Evolutionary conservation across 164 flowering plant genomes (phyloP).

Genomic region (Nelumbo lutea): DNA sequence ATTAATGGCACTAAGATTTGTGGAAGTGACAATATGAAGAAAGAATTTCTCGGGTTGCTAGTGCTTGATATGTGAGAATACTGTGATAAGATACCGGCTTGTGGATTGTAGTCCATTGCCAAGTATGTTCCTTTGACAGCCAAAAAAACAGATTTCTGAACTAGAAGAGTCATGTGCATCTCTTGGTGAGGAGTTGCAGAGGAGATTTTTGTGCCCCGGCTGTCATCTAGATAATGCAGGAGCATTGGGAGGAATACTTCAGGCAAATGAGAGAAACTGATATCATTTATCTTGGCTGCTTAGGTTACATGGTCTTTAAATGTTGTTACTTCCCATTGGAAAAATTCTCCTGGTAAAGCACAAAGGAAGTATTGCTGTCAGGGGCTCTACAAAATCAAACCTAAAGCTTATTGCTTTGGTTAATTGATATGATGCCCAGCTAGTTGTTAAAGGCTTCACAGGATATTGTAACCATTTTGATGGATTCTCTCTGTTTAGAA

Average conservation of each 20-base stretch:
- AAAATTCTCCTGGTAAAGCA: not conserved
- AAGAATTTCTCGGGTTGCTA: not conserved
- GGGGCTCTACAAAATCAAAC: not conserved
- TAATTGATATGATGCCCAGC: not conserved
- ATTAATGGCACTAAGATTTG: not conserved
- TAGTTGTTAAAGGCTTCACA: conserved; percentile 2
- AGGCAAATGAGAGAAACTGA: conserved; percentile 24
- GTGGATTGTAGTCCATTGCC: not conserved
- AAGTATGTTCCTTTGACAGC: conserved; percentile 40
- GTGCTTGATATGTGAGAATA: not conserved
- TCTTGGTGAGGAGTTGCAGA: conserved; percentile 55
- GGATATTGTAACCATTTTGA: not conserved
- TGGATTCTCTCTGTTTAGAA: too few species aligned
- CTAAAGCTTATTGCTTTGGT: not conserved
- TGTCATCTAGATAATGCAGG: conserved; percentile 56
- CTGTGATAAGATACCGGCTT: not conserved
- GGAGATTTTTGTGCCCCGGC: conserved; percentile 48
- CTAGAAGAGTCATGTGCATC: conserved; percentile 40
- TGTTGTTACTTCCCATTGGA: not conserved
- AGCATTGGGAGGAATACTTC: conserved; percentile 34
- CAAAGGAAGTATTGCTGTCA: not conserved
- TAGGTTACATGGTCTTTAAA: too few species aligned
- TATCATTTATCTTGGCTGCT: not conserved
- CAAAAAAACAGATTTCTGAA: conserved; percentile 56
- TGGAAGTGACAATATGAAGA: too few species aligned